phyloP scores from a whole-genome alignment of 495 filamentous ascomycete species.

The Annulohypoxylon maeteangense region DNA sequence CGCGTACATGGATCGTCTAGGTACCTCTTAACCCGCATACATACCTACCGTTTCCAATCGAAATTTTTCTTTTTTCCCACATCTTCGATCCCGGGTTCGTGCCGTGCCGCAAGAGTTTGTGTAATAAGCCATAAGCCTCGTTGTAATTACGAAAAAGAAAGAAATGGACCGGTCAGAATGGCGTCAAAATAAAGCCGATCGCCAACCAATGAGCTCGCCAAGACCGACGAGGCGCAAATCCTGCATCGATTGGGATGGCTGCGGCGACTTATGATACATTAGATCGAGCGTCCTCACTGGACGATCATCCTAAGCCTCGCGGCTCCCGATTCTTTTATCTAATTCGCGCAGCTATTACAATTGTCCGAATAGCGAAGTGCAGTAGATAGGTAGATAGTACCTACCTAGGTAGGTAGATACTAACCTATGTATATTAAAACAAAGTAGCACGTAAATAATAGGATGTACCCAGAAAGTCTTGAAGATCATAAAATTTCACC shows the following conservation, averaged over 20 bases:
- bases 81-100: not conserved
- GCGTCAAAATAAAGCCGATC: not conserved
- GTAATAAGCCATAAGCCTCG: not conserved
- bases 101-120: not conserved
- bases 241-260: not conserved
- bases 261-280: not conserved
- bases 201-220: not conserved
- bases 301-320: not conserved
- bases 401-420: not conserved
- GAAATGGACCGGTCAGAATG: not conserved
- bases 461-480: not conserved
- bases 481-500: not conserved
- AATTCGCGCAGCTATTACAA: not conserved
- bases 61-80: not conserved
- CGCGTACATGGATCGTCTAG: conserved; percentile 1
- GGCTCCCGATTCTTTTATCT: not conserved
- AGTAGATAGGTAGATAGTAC: not conserved
- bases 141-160: not conserved
- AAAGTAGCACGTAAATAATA: not conserved
- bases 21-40: not conserved
- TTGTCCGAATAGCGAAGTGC: not conserved
- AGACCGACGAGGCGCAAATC: not conserved
- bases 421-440: too few species aligned
- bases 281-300: not conserved
- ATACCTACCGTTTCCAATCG: not conserved